These are phyloP conservation scores for Magnusiomyces ingens DNA, from an alignment of 1,139 yeast genomes.

Conservation along the genomic window DNA sequence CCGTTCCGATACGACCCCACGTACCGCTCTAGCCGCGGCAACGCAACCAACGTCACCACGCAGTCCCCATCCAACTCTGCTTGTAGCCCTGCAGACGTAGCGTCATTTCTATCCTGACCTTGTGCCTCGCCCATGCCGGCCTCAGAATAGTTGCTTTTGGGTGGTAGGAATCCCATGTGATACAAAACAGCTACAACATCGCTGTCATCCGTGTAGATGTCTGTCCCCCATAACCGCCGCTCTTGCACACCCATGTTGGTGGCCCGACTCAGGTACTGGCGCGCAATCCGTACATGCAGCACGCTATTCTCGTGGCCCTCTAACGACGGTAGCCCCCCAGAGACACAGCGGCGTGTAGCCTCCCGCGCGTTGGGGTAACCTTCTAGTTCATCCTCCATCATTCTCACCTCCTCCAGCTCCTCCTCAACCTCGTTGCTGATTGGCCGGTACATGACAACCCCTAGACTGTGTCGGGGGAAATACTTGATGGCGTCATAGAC, in stretches of 20 bases:
- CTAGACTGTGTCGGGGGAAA: constrained; percentile 48
- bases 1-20: constrained; percentile 60
- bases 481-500: constrained; percentile 42
- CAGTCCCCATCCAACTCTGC: constrained; percentile 42
- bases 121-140: constrained; percentile 1
- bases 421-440: no score
- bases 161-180: constrained; percentile 62
- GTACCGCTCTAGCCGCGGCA: constrained; percentile 62
- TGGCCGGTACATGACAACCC: constrained; percentile 47
- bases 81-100: neutral
- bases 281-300: constrained; percentile 59
- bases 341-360: neutral
- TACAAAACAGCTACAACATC: constrained; percentile 68
- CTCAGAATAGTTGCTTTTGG: constrained; percentile 26
- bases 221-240: constrained; percentile 85
- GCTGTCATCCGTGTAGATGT: constrained; percentile 87
- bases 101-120: neutral
- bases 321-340: constrained; percentile 27
- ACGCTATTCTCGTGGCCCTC: constrained; percentile 52
- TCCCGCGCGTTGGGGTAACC: constrained; percentile 36
- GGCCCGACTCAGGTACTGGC: constrained; percentile 25
- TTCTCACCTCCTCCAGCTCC: no score
- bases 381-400: no score
- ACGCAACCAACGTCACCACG: constrained; percentile 58
- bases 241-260: constrained; percentile 39